phyloP scores from a whole-genome alignment of 106 monocot species.

The Acorus gramineus region DNA sequence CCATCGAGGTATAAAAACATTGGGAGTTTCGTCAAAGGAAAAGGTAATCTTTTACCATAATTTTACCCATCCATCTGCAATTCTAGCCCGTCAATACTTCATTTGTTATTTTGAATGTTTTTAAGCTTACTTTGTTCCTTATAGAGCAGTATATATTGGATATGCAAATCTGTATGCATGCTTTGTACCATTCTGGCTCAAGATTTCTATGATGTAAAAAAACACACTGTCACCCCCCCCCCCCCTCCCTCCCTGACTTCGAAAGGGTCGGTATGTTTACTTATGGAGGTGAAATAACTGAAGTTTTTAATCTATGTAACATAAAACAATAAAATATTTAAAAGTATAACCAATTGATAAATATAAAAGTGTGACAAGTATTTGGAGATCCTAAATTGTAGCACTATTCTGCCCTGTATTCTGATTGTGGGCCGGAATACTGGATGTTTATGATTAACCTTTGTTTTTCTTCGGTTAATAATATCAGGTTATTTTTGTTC shows the following conservation, averaged over 20 bases:
- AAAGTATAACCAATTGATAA: too few relatives aligned
- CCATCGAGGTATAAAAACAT: conserved; percentile 58
- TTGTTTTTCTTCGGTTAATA: too few relatives aligned
- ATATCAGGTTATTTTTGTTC: too few relatives aligned
- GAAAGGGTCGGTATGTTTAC: neutral
- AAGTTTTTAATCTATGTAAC: too few relatives aligned
- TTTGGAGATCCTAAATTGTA: neutral
- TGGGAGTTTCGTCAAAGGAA: conserved; percentile 32
- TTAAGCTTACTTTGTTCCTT: too few relatives aligned
- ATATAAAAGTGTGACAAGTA: too few relatives aligned
- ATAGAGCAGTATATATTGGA: too few relatives aligned
- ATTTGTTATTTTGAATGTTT: too few relatives aligned
- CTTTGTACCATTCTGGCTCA: neutral
- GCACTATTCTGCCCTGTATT: conserved; percentile 2
- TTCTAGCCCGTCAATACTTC: neutral
- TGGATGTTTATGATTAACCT: too few relatives aligned
- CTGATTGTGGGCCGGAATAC: neutral
- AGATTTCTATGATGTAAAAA: neutral
- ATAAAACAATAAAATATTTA: too few relatives aligned
- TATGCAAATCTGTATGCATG: neutral
- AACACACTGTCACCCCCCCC: neutral
- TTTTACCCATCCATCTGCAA: neutral
- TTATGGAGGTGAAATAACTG: too few relatives aligned
- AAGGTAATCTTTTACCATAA: conserved; percentile 21
- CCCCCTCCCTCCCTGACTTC: neutral